A percentile compares a stretch with the other conserved stretches of the same genome.
Conservation (phyloP, 495 filamentous ascomycete species). For the Lophium mytilinum region DNA sequence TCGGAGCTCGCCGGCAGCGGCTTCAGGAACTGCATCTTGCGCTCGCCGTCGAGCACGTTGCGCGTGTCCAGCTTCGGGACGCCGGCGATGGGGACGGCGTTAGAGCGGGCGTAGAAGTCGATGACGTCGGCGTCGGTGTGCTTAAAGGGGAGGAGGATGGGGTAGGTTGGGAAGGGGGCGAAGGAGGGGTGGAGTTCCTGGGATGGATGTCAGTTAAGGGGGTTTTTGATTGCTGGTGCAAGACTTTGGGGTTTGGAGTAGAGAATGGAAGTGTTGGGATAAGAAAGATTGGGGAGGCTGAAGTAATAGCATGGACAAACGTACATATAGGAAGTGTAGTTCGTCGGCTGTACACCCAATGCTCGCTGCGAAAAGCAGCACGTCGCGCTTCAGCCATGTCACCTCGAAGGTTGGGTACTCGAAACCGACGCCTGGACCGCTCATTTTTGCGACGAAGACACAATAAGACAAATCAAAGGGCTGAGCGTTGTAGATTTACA, state of each 20-base stretch:
- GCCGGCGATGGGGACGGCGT: slow-evolving; percentile 56
- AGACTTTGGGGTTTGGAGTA: no score
- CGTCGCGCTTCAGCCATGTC: slow-evolving; percentile 79
- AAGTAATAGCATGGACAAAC: no score
- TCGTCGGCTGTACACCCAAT: slow-evolving; percentile 79
- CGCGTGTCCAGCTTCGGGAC: slow-evolving; percentile 69
- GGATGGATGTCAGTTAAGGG: neutral
- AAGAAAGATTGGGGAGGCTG: neutral
- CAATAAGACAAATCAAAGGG: neutral
- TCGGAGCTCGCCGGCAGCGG: slow-evolving; percentile 64
- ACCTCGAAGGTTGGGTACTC: slow-evolving; percentile 66
- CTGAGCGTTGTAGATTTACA: no score
- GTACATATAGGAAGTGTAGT: slow-evolving; percentile 82
- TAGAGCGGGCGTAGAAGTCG: slow-evolving; percentile 68
- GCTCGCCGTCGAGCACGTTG: slow-evolving; percentile 78
- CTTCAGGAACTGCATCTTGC: slow-evolving; percentile 68
- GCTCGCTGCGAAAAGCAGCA: slow-evolving; percentile 77
- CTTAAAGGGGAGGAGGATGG: slow-evolving; percentile 81
- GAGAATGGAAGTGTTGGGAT: neutral
- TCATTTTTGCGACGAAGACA: neutral
- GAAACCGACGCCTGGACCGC: slow-evolving; percentile 20
- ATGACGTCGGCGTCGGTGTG: slow-evolving; percentile 66
- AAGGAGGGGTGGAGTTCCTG: slow-evolving; percentile 80
- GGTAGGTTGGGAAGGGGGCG: slow-evolving; percentile 78
- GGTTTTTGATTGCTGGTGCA: no score